phyloP scores from a whole-genome alignment of 2,329 filamentous ascomycete species.

The Pseudonectria foliicola region DNA sequence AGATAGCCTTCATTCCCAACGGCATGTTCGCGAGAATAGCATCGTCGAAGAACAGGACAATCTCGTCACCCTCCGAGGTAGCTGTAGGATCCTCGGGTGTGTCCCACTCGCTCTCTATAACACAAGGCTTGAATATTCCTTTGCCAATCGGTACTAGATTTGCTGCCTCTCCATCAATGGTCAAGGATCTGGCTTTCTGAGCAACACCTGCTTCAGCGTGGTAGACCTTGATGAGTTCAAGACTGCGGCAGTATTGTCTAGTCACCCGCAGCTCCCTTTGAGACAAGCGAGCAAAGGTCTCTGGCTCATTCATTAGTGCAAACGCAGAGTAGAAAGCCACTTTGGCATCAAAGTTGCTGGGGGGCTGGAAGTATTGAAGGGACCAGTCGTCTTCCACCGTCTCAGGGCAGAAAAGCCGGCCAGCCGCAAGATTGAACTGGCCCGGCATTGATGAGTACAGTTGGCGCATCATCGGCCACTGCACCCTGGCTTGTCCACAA shows the following conservation, averaged over 20 bases:
- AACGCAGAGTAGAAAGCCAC: slow-evolving; percentile 38
- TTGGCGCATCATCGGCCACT: slow-evolving; percentile 55
- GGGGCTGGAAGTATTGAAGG: slow-evolving; percentile 18
- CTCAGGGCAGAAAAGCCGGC: slow-evolving; percentile 52
- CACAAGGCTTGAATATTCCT: slow-evolving; percentile 35
- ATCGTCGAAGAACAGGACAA: slow-evolving; percentile 61
- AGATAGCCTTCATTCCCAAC: slow-evolving; percentile 56
- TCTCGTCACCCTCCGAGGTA: slow-evolving; percentile 6
- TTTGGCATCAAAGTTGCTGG: slow-evolving; percentile 36
- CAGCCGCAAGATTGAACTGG: slow-evolving; percentile 70
- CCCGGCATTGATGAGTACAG: slow-evolving; percentile 58
- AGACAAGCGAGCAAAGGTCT: slow-evolving; percentile 24
- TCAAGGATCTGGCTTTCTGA: slow-evolving; percentile 37
- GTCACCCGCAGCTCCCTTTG: slow-evolving; percentile 26
- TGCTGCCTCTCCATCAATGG: slow-evolving; percentile 25
- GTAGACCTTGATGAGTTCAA: slow-evolving; percentile 52
- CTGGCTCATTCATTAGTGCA: slow-evolving; percentile 28
- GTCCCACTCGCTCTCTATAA: slow-evolving; percentile 43
- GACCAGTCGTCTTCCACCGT: slow-evolving; percentile 23
- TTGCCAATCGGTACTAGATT: slow-evolving; percentile 38
- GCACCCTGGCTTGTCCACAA: slow-evolving; percentile 58
- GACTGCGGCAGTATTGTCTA: slow-evolving; percentile 44
- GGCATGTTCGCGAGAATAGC: slow-evolving; percentile 44
- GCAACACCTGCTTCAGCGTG: slow-evolving; percentile 34
- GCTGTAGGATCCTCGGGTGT: slow-evolving; percentile 18